phyloP scores from a whole-genome alignment of 2,329 filamentous ascomycete species.

The Chrysoporthe cubensis region DNA sequence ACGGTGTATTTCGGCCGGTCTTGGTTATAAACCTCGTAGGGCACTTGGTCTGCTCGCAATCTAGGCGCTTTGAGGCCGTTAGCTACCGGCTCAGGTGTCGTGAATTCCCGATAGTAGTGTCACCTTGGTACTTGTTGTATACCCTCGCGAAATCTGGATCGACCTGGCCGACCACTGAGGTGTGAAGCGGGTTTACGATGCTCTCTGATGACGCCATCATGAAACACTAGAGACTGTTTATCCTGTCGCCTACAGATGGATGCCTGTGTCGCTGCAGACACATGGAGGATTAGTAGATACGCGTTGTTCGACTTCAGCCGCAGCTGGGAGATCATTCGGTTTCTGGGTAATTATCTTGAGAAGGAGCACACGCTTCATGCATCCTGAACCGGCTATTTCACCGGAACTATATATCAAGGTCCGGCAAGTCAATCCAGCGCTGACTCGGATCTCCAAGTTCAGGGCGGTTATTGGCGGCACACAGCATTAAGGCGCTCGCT shows the following conservation, averaged over 20 bases:
- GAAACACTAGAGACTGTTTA: not conserved
- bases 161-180: slow-evolving; percentile 41
- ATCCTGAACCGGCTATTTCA: not conserved
- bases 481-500: not conserved
- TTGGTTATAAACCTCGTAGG: slow-evolving; percentile 26
- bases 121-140: slow-evolving; percentile 42
- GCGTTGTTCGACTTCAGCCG: too few species aligned
- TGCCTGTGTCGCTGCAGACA: too few species aligned
- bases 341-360: not conserved
- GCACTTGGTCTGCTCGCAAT: slow-evolving; percentile 25
- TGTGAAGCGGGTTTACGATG: slow-evolving; percentile 43
- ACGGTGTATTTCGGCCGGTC: slow-evolving; percentile 26
- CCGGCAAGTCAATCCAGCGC: not conserved
- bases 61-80: slow-evolving; percentile 11
- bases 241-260: not conserved
- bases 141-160: slow-evolving; percentile 44
- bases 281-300: too few species aligned
- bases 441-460: not conserved
- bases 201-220: slow-evolving; percentile 16
- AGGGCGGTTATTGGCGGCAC: not conserved
- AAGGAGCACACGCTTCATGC: not conserved
- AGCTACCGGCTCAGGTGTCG: not conserved
- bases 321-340: too few species aligned
- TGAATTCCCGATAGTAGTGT: not conserved
- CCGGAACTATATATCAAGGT: not conserved